Evolutionary conservation across 805 yeast genomes (phyloP).

Genomic region (Metschnikowia cubensis): DNA sequence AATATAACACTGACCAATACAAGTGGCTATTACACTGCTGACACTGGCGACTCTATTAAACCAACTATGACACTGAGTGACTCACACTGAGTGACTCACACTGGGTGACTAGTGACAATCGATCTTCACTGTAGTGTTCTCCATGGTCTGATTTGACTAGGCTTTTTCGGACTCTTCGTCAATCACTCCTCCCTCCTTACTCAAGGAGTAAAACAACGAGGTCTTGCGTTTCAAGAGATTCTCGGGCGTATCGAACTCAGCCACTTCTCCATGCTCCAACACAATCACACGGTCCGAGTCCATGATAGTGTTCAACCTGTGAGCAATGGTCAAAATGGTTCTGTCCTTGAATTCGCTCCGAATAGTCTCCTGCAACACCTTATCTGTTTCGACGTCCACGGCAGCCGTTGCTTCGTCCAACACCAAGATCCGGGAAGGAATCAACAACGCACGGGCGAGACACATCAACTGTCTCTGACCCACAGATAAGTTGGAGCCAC

Average conservation of each 20-base stretch:
- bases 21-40: no score
- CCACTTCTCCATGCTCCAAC: slow-evolving; percentile 68
- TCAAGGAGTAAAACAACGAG: slow-evolving; percentile 74
- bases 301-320: slow-evolving; percentile 76
- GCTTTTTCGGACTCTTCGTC: slow-evolving; percentile 14
- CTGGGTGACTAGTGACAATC: no score
- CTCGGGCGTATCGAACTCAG: slow-evolving; percentile 71
- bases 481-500: slow-evolving; percentile 47
- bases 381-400: slow-evolving; percentile 81
- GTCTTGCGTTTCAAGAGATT: slow-evolving; percentile 60
- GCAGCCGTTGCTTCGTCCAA: slow-evolving; percentile 89
- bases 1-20: background rate
- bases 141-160: background rate
- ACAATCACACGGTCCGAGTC: slow-evolving; percentile 77
- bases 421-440: slow-evolving; percentile 55
- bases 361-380: slow-evolving; percentile 72
- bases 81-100: no score
- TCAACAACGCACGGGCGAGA: slow-evolving; percentile 71
- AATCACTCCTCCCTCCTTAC: slow-evolving; percentile 74
- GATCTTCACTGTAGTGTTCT: no score
- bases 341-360: slow-evolving; percentile 69
- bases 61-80: no score
- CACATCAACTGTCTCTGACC: slow-evolving; percentile 63
- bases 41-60: background rate
- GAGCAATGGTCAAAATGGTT: slow-evolving; percentile 82